Base-by-base conservation (phyloP, 2,329 filamentous ascomycete species). In the Pseudogymnoascus sp. region DNA sequence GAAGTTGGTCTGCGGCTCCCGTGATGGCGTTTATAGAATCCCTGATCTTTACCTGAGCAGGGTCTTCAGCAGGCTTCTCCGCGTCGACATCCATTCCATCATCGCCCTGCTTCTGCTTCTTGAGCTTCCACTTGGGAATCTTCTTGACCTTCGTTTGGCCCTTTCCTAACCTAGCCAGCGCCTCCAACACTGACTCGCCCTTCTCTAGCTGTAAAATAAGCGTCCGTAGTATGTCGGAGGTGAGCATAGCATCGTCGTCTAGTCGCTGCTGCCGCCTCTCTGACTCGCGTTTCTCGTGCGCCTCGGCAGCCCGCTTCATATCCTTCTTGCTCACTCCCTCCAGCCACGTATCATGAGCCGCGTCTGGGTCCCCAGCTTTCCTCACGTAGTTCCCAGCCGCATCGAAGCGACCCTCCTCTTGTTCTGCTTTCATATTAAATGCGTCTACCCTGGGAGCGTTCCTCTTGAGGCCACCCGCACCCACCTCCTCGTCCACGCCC, bases 381-480 rank as follows among this genome's bases (percentile, higher is more conserved):
- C 95, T 86, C 49, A 99, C 86, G 73, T 87, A 99, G 74, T 97
- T 99, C 8, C 93, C 93, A 1, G 87, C 80, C 69, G 95, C 89
- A 73, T 99, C 95, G 70, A 97, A 99, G 9, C 87, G 83, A 1
- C 95, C 95, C 69, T 97, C 93, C 71, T 97, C 92, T 74, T 96
- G 88, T 75, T 99, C 95, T 11, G 84, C 79, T 64, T 85, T 87
- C 81, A 99, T 90, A 72, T 99, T 97, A 81, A 99, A 99, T 2
- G 93, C 93, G 74, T 97, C 95, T 5, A 99, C 83, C 73, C 95
- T 91, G 1, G 95, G 95, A 1, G 95, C 95, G 74, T 97, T 91
- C 70, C 87, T 90, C 78, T 97, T 97, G 69, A 96, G 88, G 1
- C 90, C 89, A 12, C 95, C 95, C 1, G 91, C 88, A 1, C 95